Base-by-base conservation (phyloP, 441 rosid species). In the Croton setiger region DNA sequence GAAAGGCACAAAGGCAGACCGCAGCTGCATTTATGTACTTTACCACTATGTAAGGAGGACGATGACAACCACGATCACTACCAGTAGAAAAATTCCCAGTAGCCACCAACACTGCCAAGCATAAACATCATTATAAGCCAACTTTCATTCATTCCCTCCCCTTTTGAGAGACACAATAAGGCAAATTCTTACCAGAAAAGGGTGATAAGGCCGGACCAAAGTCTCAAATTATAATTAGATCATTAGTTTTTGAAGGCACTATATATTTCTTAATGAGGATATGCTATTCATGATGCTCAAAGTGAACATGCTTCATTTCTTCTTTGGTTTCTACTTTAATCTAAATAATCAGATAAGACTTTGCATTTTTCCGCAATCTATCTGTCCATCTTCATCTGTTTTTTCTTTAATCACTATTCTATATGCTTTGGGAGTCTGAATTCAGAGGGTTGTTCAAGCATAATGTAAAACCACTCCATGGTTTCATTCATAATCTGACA, bases 31-130 rank as follows among this genome's bases (percentile, higher is more conserved):
- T 44, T 54, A 43, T 56, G 64, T 39, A 9, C 45, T 74, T 9
- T 39, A 70, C 51, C 45, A n/a, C 80, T 83, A 81, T n/a, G 82
- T 31, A 63, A 88, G 75, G 57, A 88, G 72, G 74, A 88, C 37
- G 37, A 85, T 67, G 69, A 88, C 41, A 73, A 88, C 39, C 66
- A 86, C 43, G 45, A 84, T 73, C 71, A 88, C 58, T 36, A 51
- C 86, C 79, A 85, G 65, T 61, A 84, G 74, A 31, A 85, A 60
- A 72, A 86, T 69, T 67, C 59, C 93, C 77, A 86, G 71, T 59
- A 86, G 62, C 91, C 93, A 88, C 89, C 93, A 88, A 59, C 93
- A 88, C 93, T 88, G 91, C 81, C 75, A 79, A 72, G 59, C 64
- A 51, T 27, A 41, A 69, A 65, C 45, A 63, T 48, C 64, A 64